A percentile compares a stretch with the other conserved stretches of the same genome.
These are phyloP conservation scores for Claviceps monticola DNA, from an alignment of 2,329 filamentous ascomycete species.

Conservation along the genomic window DNA sequence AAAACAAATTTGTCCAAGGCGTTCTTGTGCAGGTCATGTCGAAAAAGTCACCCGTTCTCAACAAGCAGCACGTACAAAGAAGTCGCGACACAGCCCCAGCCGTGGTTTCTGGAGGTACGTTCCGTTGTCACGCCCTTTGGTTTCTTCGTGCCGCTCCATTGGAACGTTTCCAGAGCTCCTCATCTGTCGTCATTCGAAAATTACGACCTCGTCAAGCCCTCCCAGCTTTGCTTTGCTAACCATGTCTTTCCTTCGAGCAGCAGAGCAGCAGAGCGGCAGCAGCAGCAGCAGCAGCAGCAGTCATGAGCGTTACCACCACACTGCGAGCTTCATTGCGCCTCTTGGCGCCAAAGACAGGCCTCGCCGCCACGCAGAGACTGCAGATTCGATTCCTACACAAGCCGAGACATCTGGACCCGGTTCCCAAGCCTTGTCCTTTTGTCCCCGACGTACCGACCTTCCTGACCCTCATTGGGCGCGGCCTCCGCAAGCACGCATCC, in stretches of 20 bases:
- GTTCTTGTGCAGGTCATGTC: background rate
- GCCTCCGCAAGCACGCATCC: slow-evolving; percentile 63
- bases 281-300: background rate
- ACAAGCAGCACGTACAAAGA: background rate
- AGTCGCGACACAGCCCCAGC: background rate
- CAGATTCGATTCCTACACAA: slow-evolving; percentile 32
- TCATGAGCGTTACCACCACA: slow-evolving; percentile 19
- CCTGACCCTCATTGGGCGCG: slow-evolving; percentile 80
- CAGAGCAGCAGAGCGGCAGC: background rate
- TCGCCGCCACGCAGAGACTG: slow-evolving; percentile 21
- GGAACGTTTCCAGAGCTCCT: no score
- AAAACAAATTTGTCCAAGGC: slow-evolving; percentile 7
- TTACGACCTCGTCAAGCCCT: background rate
- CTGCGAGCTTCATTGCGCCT: slow-evolving; percentile 19
- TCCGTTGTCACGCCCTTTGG: background rate
- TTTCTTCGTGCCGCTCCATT: no score
- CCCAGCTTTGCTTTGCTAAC: slow-evolving; percentile 2
- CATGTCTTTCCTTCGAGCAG: background rate
- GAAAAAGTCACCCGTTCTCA: slow-evolving; percentile 6
- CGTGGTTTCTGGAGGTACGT: background rate
- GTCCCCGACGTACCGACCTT: slow-evolving; percentile 78
- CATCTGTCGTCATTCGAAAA: background rate
- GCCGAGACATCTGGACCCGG: slow-evolving; percentile 22
- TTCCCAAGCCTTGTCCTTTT: slow-evolving; percentile 66
- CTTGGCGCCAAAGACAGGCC: slow-evolving; percentile 18